Percentiles rank a stretch among this genome's conserved stretches.
Conservation (phyloP, 495 filamentous ascomycete genomes). For the Pseudevernia furfuracea region DNA sequence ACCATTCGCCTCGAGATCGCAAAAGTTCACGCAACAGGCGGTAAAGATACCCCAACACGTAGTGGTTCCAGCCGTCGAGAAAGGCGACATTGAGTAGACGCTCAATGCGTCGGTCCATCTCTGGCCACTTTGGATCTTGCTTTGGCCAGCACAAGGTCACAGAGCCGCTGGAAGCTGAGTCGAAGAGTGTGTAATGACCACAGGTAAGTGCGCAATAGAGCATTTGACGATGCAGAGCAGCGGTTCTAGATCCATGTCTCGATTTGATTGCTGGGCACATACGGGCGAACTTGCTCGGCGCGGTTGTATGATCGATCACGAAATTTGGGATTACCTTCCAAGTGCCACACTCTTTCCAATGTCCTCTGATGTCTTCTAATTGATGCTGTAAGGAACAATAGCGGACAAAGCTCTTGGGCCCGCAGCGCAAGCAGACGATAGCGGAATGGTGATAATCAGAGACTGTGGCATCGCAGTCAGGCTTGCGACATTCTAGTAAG, state of each 20-base stretch:
- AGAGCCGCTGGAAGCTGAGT: background rate
- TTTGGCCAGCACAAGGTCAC: slow-evolving; percentile 17
- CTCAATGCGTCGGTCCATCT: slow-evolving; percentile 23
- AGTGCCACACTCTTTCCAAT: slow-evolving; percentile 34
- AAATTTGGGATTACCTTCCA: background rate
- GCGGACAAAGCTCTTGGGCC: slow-evolving; percentile 35
- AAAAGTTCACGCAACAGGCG: slow-evolving; percentile 20
- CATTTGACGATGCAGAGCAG: slow-evolving; percentile 17
- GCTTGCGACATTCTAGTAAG: slow-evolving; percentile 26
- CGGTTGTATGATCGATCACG: slow-evolving; percentile 19
- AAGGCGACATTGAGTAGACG: slow-evolving; percentile 23
- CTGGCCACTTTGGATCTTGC: slow-evolving; percentile 4
- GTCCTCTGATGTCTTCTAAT: slow-evolving; percentile 30
- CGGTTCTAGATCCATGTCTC: slow-evolving; percentile 14
- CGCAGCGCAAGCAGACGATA: slow-evolving; percentile 39
- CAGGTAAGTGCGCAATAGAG: background rate
- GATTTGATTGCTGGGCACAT: slow-evolving; percentile 17
- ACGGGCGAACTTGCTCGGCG: slow-evolving; percentile 10
- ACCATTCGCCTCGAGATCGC: background rate
- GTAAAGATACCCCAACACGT: slow-evolving; percentile 21
- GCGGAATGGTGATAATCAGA: slow-evolving; percentile 38
- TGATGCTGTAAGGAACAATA: slow-evolving; percentile 40
- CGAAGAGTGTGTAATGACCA: slow-evolving; percentile 22
- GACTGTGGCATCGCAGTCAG: slow-evolving; percentile 42
- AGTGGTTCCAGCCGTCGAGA: slow-evolving; percentile 14